Evolutionary conservation across 2,329 filamentous ascomycete genomes (phyloP), one percentile per base, ranked within the genome.

Genomic region (Pseudogymnoascus verrucosus): DNA sequence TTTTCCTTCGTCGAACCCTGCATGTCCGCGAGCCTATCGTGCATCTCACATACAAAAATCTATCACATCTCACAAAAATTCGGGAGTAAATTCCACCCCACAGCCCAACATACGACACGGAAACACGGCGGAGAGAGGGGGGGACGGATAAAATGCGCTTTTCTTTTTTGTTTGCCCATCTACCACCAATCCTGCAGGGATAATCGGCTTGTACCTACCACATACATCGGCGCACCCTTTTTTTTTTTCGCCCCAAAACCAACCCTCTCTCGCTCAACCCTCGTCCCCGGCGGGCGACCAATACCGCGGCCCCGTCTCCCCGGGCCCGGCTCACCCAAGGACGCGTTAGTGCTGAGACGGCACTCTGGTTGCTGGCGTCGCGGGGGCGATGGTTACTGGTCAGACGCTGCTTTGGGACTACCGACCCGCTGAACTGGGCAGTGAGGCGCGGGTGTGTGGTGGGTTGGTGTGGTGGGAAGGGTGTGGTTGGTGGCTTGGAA

Each of bases 381-480:
- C 7, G 10, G 44, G 26, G 26, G 12, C 26, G 47, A 26, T 34
- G 47, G 26, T 57, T 14, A 57, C 19, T 57, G 47, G 47, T 7
- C 47, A 54, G 28, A 57, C 47, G 26, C 47, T 57, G 47, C 26
- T 31, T 57, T 57, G 47, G 47, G 47, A 12, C 47, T 57, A 57
- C 47, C 47, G 47, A 54, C 47, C 47, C 47, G 47, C 47, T 54
- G 47, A 54, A 54, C 47, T 54, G 47, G 47, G 47, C 47, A 54
- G 26, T 19, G 47, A 54, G 47, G 47, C 47, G 47, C 26, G 26
- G 23, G n/a, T 54, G 26, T 34, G n/a, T 54, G 47, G 47, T 31
- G 26, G 42, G 47, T n/a, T 28, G 44, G 42, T 31, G 7, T 10
- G 42, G 42, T 47, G 21, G 19, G 40, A 11, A 44, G 5, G 42